Evolutionary conservation across 768 basidiomycete genomes (phyloP).

Genomic region (Postia placenta): DNA sequence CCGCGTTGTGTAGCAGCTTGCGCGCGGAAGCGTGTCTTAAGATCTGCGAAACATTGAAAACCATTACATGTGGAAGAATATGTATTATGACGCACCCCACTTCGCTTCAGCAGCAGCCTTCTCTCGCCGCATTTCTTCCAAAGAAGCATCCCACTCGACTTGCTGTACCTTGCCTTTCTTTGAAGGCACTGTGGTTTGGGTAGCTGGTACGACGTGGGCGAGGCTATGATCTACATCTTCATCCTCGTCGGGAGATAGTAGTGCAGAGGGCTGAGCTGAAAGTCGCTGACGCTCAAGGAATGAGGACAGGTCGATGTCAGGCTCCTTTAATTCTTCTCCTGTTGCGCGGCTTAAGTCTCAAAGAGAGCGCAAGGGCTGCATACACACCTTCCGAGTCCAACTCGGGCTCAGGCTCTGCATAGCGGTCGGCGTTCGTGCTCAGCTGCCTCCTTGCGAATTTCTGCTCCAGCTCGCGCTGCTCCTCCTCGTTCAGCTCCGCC

Average conservation of each 20-base stretch:
- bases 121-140: slow-evolving; percentile 63
- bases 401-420: slow-evolving; percentile 63
- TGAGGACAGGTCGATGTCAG: slow-evolving; percentile 63
- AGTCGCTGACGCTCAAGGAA: slow-evolving; percentile 63
- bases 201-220: slow-evolving; percentile 36
- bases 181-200: slow-evolving; percentile 15
- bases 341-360: neutral
- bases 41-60: slow-evolving; percentile 17
- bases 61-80: neutral
- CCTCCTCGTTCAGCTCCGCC: slow-evolving; percentile 38
- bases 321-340: slow-evolving; percentile 66
- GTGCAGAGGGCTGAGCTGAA: slow-evolving; percentile 26
- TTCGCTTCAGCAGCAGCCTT: slow-evolving; percentile 72
- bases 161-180: slow-evolving; percentile 60
- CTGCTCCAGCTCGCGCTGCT: slow-evolving; percentile 37
- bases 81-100: slow-evolving; percentile 43
- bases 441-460: slow-evolving; percentile 57
- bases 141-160: slow-evolving; percentile 62
- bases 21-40: slow-evolving; percentile 26
- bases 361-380: neutral
- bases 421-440: slow-evolving; percentile 68
- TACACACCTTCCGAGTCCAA: slow-evolving; percentile 63
- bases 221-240: slow-evolving; percentile 57
- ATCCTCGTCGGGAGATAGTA: slow-evolving; percentile 19
- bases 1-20: slow-evolving; percentile 19